Evolutionary conservation across 2,329 filamentous ascomycete genomes (phyloP).

Genomic region (Fusarium brevicatenulatum): DNA sequence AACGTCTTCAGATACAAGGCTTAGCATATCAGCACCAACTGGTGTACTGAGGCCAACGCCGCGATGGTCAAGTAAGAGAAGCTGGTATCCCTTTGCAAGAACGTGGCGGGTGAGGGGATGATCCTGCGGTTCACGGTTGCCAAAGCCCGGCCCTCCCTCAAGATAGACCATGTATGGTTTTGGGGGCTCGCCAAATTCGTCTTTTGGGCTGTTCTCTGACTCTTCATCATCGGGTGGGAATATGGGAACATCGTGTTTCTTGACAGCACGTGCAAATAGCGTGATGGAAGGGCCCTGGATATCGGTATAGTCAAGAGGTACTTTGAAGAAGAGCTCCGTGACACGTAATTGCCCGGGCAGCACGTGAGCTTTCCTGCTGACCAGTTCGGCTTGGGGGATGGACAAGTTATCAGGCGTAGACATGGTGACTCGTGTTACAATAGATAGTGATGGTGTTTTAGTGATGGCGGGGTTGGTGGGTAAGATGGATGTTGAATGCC

Average conservation of each 20-base stretch:
- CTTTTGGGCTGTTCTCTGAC: conserved; percentile 2
- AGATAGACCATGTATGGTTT: conserved; percentile 76
- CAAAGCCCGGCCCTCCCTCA: conserved; percentile 86
- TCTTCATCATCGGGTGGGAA: conserved; percentile 53
- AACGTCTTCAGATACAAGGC: conserved; percentile 64
- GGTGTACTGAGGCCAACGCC: conserved; percentile 88
- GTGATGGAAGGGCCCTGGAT: conserved; percentile 70
- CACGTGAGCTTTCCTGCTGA: conserved; percentile 56
- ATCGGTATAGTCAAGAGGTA: conserved; percentile 80
- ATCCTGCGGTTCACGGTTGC: conserved; percentile 79
- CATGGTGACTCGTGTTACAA: conserved; percentile 10
- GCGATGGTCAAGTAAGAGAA: conserved; percentile 89
- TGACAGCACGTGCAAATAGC: conserved; percentile 81
- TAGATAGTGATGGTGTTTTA: conserved; percentile 7
- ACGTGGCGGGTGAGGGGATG: conserved; percentile 75
- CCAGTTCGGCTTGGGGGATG: conserved; percentile 52
- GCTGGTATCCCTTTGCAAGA: conserved; percentile 83
- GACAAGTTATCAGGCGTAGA: conserved; percentile 29
- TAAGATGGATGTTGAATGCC: background rate
- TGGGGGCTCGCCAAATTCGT: conserved; percentile 43
- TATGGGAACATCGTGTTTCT: conserved; percentile 72
- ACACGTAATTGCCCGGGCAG: conserved; percentile 75
- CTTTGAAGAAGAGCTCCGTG: conserved; percentile 86
- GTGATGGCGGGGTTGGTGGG: conserved; percentile 27
- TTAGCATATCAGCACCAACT: conserved; percentile 77